Conservation (phyloP, 768 basidiomycete species). For the Russula ochroleuca region DNA sequence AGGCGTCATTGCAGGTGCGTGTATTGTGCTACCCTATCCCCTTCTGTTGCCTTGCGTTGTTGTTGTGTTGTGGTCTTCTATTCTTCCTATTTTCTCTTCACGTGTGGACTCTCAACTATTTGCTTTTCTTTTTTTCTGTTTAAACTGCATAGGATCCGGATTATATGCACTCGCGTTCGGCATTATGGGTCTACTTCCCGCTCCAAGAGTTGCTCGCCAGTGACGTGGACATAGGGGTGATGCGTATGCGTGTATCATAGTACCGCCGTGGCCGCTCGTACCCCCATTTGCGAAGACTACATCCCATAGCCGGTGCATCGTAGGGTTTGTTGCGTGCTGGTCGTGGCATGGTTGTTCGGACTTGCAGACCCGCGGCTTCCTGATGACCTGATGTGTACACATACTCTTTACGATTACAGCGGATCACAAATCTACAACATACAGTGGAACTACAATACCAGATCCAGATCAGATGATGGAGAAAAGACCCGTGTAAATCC, state of each 20-base stretch:
- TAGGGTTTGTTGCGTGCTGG: background rate
- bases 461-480: constrained; percentile 6
- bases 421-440: constrained; percentile 1
- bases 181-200: constrained; percentile 67
- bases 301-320: background rate
- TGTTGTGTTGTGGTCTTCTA: too few species aligned
- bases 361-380: background rate
- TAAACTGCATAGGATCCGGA: constrained; percentile 49
- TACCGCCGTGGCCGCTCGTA: background rate
- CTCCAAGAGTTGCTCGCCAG: constrained; percentile 37
- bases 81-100: too few species aligned
- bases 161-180: constrained; percentile 69
- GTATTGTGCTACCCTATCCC: too few species aligned
- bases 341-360: background rate
- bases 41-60: background rate
- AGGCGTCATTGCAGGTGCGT: constrained; percentile 48
- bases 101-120: background rate
- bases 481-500: background rate
- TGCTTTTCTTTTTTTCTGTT: too few species aligned
- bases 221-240: background rate
- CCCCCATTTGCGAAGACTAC: background rate
- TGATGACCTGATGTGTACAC: background rate
- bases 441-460: background rate
- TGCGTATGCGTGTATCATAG: background rate
- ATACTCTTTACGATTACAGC: constrained; percentile 4